Percentiles rank a stretch among this genome's conserved stretches.
Conservation (phyloP, 805 yeast genomes). For the Metschnikowia kofuensis region DNA sequence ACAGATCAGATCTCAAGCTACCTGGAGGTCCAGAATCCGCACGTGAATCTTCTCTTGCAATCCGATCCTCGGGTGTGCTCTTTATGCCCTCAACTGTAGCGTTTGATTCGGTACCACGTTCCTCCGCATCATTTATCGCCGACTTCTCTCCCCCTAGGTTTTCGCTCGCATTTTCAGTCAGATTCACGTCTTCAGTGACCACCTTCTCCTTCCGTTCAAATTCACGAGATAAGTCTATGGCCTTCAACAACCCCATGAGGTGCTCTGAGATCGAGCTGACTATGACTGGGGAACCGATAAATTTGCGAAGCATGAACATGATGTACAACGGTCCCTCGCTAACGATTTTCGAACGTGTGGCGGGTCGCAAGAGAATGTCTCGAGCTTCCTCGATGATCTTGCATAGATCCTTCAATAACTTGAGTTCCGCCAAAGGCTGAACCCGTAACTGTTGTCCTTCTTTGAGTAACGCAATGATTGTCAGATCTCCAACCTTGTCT, state of each 20-base stretch:
- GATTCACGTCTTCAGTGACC: too few species aligned
- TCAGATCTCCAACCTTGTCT: neutral
- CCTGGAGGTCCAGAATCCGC: too few species aligned
- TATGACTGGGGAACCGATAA: slow-evolving; percentile 15
- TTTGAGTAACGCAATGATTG: slow-evolving; percentile 4
- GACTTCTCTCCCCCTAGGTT: too few species aligned
- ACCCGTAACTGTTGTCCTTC: slow-evolving; percentile 5
- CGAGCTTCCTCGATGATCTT: slow-evolving; percentile 1
- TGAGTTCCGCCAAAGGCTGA: slow-evolving; percentile 9
- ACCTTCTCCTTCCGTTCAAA: neutral
- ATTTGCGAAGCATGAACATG: slow-evolving; percentile 16
- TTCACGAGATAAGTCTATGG: neutral
- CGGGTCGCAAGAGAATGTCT: slow-evolving; percentile 2
- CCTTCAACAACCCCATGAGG: slow-evolving; percentile 4
- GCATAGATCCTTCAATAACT: slow-evolving; percentile 2
- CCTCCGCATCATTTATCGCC: too few species aligned
- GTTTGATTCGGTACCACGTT: too few species aligned
- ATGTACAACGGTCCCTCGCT: slow-evolving; percentile 4
- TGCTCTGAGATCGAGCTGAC: neutral
- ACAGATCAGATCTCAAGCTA: too few species aligned
- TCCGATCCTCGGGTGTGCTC: neutral
- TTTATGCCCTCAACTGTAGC: too few species aligned
- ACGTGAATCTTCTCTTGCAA: neutral
- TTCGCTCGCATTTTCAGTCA: too few species aligned
- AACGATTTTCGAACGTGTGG: neutral